Conservation (phyloP, 176 grass and related monocot genomes). For the Guadua angustifolia region DNA sequence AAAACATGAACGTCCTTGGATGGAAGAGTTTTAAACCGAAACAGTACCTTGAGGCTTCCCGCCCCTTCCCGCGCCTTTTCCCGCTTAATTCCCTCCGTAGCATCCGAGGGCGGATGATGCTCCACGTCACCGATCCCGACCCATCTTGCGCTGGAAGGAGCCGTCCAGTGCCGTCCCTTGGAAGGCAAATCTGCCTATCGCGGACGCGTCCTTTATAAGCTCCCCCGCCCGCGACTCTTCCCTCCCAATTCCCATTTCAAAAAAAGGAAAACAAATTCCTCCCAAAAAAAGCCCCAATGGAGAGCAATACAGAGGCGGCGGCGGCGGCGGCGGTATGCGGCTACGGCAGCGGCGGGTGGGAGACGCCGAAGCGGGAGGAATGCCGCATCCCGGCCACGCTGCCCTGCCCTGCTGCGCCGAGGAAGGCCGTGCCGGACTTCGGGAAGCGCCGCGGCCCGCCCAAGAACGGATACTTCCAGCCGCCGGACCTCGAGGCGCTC, state of each 20-base stretch:
- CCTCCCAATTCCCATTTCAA: slow-evolving; percentile 69
- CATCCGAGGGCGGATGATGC: background rate
- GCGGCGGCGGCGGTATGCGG: background rate
- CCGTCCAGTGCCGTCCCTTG: slow-evolving; percentile 56
- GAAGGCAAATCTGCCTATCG: slow-evolving; percentile 36
- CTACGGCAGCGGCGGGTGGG: slow-evolving; percentile 57
- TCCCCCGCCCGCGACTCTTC: slow-evolving; percentile 42
- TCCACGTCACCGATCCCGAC: slow-evolving; percentile 42
- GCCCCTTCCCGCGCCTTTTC: slow-evolving; percentile 33
- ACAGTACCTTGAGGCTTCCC: slow-evolving; percentile 37
- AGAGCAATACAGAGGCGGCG: slow-evolving; percentile 40
- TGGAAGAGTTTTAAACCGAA: slow-evolving; percentile 27
- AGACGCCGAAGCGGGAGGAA: slow-evolving; percentile 82
- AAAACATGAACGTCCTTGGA: fast-evolving
- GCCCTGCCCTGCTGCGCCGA: slow-evolving; percentile 71
- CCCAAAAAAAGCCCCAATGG: slow-evolving; percentile 46
- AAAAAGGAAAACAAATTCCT: slow-evolving; percentile 32
- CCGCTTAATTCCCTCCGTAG: slow-evolving; percentile 4
- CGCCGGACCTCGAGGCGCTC: slow-evolving; percentile 72
- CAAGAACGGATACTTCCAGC: slow-evolving; percentile 93
- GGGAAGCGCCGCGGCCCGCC: slow-evolving; percentile 63
- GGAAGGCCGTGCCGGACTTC: slow-evolving; percentile 55
- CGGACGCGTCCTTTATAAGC: slow-evolving; percentile 40
- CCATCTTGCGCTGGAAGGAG: slow-evolving; percentile 54
- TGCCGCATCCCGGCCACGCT: slow-evolving; percentile 66